Conservation (phyloP, 495 filamentous ascomycete species). For the Podospora didyma region DNA sequence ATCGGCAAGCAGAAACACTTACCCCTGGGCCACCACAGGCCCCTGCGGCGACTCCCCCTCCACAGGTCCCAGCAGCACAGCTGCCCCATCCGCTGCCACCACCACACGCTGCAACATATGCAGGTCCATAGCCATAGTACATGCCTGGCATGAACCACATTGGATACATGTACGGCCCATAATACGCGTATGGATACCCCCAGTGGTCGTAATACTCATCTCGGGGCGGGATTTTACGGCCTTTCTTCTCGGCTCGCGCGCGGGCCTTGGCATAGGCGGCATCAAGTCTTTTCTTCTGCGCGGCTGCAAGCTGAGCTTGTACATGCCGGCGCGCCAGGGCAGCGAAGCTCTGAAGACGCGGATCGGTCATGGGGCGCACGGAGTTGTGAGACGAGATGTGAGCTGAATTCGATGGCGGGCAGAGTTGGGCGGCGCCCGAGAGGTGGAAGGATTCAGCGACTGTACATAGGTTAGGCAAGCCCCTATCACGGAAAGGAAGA, state of each 20-base stretch:
- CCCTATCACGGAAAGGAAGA: constrained; percentile 12
- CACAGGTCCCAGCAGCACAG: constrained; percentile 23
- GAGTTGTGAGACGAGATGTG: constrained; percentile 74
- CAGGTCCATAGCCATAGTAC: constrained; percentile 36
- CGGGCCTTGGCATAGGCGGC: constrained; percentile 57
- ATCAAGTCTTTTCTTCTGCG: constrained; percentile 52
- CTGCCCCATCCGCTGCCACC: constrained; percentile 4
- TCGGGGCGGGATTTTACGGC: constrained; percentile 43
- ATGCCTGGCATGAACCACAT: constrained; percentile 26
- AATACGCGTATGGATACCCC: constrained; percentile 47
- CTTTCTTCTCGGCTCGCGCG: constrained; percentile 59
- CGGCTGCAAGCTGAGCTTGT: constrained; percentile 43
- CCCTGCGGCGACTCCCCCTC: constrained; percentile 33
- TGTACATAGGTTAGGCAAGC: constrained; percentile 12
- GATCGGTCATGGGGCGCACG: constrained; percentile 28
- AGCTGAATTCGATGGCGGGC: constrained; percentile 54
- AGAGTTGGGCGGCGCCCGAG: constrained; percentile 50
- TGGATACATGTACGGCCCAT: constrained; percentile 34
- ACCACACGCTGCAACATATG: constrained; percentile 24
- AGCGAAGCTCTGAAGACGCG: constrained; percentile 41
- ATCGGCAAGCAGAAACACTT: constrained; percentile 5
- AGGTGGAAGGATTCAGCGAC: constrained; percentile 52
- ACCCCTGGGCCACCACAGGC: constrained; percentile 30
- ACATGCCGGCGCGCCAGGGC: constrained; percentile 34
- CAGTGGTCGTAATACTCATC: constrained; percentile 52